Conservation (phyloP, 2,329 filamentous ascomycete genomes). For the Elsinoe ampelina region DNA sequence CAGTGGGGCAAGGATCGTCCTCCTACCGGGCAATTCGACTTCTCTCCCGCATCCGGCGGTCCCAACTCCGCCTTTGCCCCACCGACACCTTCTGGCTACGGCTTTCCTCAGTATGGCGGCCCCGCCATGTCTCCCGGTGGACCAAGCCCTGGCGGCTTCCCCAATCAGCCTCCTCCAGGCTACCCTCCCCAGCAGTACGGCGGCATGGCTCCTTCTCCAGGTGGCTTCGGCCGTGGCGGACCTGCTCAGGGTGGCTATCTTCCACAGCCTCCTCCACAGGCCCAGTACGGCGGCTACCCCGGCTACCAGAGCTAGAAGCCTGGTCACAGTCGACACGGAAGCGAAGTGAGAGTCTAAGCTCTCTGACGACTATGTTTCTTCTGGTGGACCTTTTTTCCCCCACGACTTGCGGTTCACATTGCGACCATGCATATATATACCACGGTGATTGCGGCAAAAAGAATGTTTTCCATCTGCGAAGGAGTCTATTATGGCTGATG, state of each 20-base stretch:
- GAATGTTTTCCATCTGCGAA: background rate
- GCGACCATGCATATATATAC: constrained; percentile 8
- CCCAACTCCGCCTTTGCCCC: constrained; percentile 60
- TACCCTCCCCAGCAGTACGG: constrained; percentile 52
- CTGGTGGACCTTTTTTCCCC: background rate
- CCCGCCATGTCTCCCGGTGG: constrained; percentile 53
- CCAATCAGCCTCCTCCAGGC: constrained; percentile 42
- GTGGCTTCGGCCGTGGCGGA: constrained; percentile 72
- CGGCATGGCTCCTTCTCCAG: constrained; percentile 55
- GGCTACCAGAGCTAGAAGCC: constrained; percentile 48
- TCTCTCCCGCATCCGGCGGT: constrained; percentile 63
- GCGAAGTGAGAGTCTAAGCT: constrained; percentile 1
- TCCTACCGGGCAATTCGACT: constrained; percentile 72
- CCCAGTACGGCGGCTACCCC: constrained; percentile 45
- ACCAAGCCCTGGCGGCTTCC: constrained; percentile 35
- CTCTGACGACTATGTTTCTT: background rate
- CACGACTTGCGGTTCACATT: background rate
- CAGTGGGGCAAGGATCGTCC: constrained; percentile 99
- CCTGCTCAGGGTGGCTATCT: constrained; percentile 42
- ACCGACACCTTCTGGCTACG: constrained; percentile 63
- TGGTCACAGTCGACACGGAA: constrained; percentile 6
- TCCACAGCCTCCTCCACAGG: constrained; percentile 43
- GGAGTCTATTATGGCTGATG: background rate
- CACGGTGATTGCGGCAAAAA: background rate
- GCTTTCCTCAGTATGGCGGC: constrained; percentile 92